Base-by-base conservation (phyloP, 73 alveolate species). In the Effrenium voratum region DNA sequence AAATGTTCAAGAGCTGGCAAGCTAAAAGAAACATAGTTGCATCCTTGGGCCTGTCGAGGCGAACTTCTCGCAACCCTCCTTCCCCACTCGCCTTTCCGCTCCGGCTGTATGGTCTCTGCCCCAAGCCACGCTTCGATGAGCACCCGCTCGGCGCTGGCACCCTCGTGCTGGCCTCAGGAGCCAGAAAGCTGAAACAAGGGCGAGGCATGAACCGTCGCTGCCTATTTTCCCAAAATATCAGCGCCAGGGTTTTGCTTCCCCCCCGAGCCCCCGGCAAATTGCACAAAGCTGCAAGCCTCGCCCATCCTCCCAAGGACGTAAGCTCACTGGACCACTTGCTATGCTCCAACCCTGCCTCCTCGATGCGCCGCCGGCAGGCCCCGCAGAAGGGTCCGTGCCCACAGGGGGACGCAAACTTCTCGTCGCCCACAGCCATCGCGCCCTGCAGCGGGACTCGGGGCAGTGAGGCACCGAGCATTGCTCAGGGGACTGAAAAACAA, bases 351-450 rank as follows among this genome's bases (percentile, higher is more conserved):
- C 70, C 28, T 41, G 15, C 94, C 94, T 85, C 94, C 80, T 85
- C 94, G 34, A 85, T 40, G 12, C 44, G 82, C 32, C 94, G 94
- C 19, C 94, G 94, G 94, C 94, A 85, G 34, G 66, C 66, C 2
- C 94, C 94, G 26, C 94, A 85, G 63, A 85, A 85, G 3, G 94
- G 94, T 16, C 94, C 94, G 13, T 85, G 94, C 66, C 82, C 94
- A n/a, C 94, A 85, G 6, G 94, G 94, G 38, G 73, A 38, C 10
- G 94, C 94, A 32, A 85, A 85, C 46, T 57, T 40, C 46, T 85
- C 94, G 60, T 66, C 82, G 12, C 94, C 94, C 19, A 85, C 82
- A 28, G 46, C 43, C 19, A n/a, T n/a, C n/a, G n/a, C n/a, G n/a
- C n/a, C n/a, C n/a, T n/a, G n/a, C n/a, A n/a, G n/a, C n/a, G n/a